Evolutionary conservation across 2,329 filamentous ascomycete genomes (phyloP), one percentile per base, ranked within the genome.

Genomic region (Talaromyces pinophilus): DNA sequence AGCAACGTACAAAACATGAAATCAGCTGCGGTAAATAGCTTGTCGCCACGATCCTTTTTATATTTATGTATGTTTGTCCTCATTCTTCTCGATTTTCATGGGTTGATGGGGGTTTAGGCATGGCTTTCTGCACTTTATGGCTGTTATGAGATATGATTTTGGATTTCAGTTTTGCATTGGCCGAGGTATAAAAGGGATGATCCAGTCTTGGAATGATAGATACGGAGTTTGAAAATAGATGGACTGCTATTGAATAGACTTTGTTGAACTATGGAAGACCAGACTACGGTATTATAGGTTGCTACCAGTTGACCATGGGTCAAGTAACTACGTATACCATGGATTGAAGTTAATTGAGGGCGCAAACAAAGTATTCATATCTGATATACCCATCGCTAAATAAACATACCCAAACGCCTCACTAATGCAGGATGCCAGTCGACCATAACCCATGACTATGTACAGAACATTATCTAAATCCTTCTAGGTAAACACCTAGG

Each of bases 81-180:
- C 5, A 1, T 1, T 40, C n/a, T 38, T 17, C 2, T 22, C 7
- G 19, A 38, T 15, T 8, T 15, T n/a, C 10, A 3, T 15, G 5
- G 2, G 17, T 17, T 57, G 6, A 57, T 11, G 30, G n/a, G 17
- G 5, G 5, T 33, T 10, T 19, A 63, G 61, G 48, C 28, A 55
- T 44, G 19, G 13, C 11, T 33, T 44, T 63, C 28, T 63, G 61
- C 48, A 30, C 22, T 42, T 33, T 55, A 55, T 55, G 61, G 61
- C 46, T 44, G 25, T 54, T 63, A 55, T 63, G 22, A 63, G 61
- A 38, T 11, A 33, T 55, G 48, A 44, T 63, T 40, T 25, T 38
- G 17, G 5, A 6, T 48, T 50, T 50, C 10, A 25, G 13, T 15
- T 1, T 19, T 33, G 42, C 5, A 50, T 62, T 33, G 35, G n/a